A percentile compares a stretch with the other conserved stretches of the same genome.
Conservation (phyloP, 202 grass and related monocot genomes). For the Tripidium arundinaceum region DNA sequence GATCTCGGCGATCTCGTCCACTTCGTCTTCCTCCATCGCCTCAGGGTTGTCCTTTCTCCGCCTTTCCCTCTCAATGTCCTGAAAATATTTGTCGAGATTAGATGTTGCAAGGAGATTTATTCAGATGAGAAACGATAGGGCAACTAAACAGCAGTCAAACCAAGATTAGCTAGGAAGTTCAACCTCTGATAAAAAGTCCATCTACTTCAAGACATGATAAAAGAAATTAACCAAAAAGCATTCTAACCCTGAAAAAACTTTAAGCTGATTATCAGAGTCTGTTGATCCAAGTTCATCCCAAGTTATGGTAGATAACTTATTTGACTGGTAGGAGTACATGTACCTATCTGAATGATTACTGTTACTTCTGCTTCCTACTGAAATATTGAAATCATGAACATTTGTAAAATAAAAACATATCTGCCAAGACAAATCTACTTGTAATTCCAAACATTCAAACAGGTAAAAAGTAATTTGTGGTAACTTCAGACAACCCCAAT, state of each 20-base stretch:
- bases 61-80: slow-evolving; percentile 92
- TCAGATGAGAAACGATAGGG: not conserved
- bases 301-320: not conserved
- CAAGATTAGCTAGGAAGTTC: not conserved
- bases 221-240: not conserved
- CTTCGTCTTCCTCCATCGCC: slow-evolving; percentile 83
- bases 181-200: not conserved
- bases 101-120: not conserved
- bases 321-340: not conserved
- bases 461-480: too few relatives aligned
- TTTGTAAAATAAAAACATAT: not conserved
- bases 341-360: not conserved
- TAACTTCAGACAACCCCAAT: too few relatives aligned
- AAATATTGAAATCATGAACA: not conserved
- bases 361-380: not conserved
- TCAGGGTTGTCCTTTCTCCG: slow-evolving; percentile 70
- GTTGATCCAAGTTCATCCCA: not conserved
- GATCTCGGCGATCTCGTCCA: slow-evolving; percentile 64
- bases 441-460: not conserved
- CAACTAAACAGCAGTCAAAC: not conserved
- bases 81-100: slow-evolving; percentile 7
- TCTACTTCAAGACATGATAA: not conserved
- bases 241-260: not conserved
- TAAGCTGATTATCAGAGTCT: not conserved
- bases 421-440: not conserved